Base-by-base conservation (phyloP, 2,329 filamentous ascomycete genomes). In the Penicillium sp. region DNA sequence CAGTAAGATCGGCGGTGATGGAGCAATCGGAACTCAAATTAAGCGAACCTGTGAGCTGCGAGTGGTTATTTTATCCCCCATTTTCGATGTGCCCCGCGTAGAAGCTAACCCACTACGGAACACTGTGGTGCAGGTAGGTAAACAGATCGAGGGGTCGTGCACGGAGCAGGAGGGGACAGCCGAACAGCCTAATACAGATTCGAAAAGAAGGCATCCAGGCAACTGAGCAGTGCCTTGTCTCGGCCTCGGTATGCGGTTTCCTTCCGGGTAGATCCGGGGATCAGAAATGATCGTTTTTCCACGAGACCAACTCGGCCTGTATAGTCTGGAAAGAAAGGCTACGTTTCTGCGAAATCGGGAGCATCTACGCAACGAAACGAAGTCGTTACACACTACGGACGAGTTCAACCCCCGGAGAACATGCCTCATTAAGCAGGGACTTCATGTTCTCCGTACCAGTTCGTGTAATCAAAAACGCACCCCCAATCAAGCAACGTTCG, bases 231-330 rank as follows among this genome's bases (percentile, higher is more conserved):
- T 7, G 16, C 49, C 4, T 2, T 52, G 49, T 52, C 33, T 52
- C 13, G 16, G 33, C 19, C 49, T 52, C 49, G 52, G 22, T 43
- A 30, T n/a, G 30, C 11, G 14, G 3, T 45, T 55, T 30, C 22
- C 52, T 38, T 48, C 49, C 56, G 60, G 60, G 45, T 62, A 62
- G 57, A 59, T 57, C 60, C 57, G 57, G 40, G 42, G 28, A 13
- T 11, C 28, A 30, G 40, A 49, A 11, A 25, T 33, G 16, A 49
- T 49, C 46, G 19, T 33, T 8, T 33, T 19, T 22, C 22, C 22
- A 33, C 13, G 46, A n/a, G 46, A 49, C 19, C 10, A 35, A 49
- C 28, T 16, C 28, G 6, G 35, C 10, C 22, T 19, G 19, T 10
- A 22, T 19, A 49, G 46, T 22, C 19, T 22, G 19, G 7, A 49